Base-by-base conservation (phyloP, 2,329 filamentous ascomycete species). In the Epichloe gansuensis region DNA sequence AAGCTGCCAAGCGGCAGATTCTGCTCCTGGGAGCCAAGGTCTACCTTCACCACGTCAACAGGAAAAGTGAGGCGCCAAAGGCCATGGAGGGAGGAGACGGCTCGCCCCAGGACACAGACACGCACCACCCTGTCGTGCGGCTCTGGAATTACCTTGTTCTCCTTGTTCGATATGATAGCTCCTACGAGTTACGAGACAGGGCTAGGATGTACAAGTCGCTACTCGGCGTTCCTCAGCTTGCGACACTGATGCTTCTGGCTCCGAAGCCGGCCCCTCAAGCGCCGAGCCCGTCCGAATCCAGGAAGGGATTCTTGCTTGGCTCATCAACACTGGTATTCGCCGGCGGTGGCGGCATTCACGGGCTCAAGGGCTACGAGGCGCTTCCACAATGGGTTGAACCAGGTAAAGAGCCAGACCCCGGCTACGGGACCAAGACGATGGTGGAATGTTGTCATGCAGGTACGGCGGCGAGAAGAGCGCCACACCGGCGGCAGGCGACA, bases 1-100 rank as follows among this genome's bases (percentile, higher is more conserved):
- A 96, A 64, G 76, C 84, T 31, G 90, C 89, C 12, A 95, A 95
- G 67, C 78, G 90, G 54, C 93, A 98, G 66, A 94, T 97, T 57
- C 77, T 98, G 15, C 75, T 98, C 1, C 76, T 98, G 3, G 93
- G 88, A 6, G 91, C 93, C n/a, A 97, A 97, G 64, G 90, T 97
- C 2, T 97, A 97, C 64, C 77, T 97, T 15, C 89, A 97, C 62
- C 82, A 94, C 63, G 69, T 97, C 41, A 89, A 89, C 62, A 76
- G 80, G 55, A 75, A 80, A 62, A 71, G 73, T 57, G 69, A 78
- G 59, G 56, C 58, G 7, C 65, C 67, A 39, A 66, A 67, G 48
- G 67, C 68, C 25, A 61, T 66, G 4, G 63, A 63, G 7, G 61
- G 63, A 7, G 69, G 67, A 8, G 62, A 66, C 4, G 62, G 66